phyloP scores from a whole-genome alignment of 768 basidiomycete species.

The Daedaleopsis nitida region DNA sequence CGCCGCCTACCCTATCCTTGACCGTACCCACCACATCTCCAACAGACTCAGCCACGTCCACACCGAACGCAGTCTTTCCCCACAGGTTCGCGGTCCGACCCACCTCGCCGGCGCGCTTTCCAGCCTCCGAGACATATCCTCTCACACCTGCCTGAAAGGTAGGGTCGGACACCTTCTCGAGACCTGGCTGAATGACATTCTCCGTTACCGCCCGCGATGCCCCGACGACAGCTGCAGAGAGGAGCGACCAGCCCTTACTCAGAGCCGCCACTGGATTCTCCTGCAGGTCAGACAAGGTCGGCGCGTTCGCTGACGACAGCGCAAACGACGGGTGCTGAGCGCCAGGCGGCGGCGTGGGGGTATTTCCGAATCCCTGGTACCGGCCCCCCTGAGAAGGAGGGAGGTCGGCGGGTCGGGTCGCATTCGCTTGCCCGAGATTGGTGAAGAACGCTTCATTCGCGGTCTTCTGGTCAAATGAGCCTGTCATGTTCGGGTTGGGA shows the following conservation, averaged over 20 bases:
- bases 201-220: conserved; percentile 81
- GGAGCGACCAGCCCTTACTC: conserved; percentile 95
- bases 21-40: conserved; percentile 69
- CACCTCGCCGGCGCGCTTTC: conserved; percentile 60
- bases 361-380: conserved; percentile 91
- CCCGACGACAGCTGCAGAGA: conserved; percentile 80
- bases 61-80: conserved; percentile 75
- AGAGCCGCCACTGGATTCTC: conserved; percentile 84
- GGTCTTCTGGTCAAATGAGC: conserved; percentile 59
- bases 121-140: conserved; percentile 71
- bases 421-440: conserved; percentile 81
- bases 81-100: conserved; percentile 74
- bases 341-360: conserved; percentile 59
- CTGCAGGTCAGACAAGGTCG: conserved; percentile 79
- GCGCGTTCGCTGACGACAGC: conserved; percentile 79
- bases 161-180: conserved; percentile 82
- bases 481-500: conserved; percentile 45
- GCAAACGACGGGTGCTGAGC: conserved; percentile 67
- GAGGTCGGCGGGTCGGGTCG: conserved; percentile 70
- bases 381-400: conserved; percentile 94
- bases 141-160: conserved; percentile 72
- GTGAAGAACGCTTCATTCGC: conserved; percentile 89
- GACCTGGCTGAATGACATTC: conserved; percentile 87
- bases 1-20: conserved; percentile 55
- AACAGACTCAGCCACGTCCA: conserved; percentile 82